Base-by-base conservation (phyloP, 2,329 filamentous ascomycete species). In the Diplodia mutila region DNA sequence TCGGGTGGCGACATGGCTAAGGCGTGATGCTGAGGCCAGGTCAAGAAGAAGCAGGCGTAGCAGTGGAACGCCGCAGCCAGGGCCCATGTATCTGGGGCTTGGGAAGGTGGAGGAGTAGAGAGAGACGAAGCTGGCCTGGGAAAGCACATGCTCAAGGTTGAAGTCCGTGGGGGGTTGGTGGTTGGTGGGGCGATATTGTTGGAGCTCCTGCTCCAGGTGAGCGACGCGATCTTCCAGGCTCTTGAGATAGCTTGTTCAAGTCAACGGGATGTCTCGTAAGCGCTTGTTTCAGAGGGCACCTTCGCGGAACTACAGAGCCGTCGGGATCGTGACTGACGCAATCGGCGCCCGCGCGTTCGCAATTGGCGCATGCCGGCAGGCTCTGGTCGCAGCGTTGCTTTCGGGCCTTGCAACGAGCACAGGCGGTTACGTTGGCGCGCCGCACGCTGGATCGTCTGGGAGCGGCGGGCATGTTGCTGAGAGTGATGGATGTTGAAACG, bases 221-320 rank as follows among this genome's bases (percentile, higher is more conserved):
- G 55, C 55, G 3, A 59, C 37, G 8, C 37, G 34, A 21, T 46
- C 37, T 46, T 59, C 55, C 37, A 59, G 55, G 55, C 55, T 46
- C 37, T 59, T 46, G 37, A 59, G 55, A n/a, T 59, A 59, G 55
- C 55, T 46, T 48, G 12, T 46, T 59, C 55, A 59, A 42, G 55
- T 46, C 55, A 59, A 46, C 32, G 18, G 23, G 14, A 16, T 5
- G 23, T 48, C 55, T 21, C 18, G 9, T 16, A 59, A 37, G 16
- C 7, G 55, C 23, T 27, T 5, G 25, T 46, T 14, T 42, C 37
- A 46, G 55, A 46, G 37, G 42, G 55, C 55, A 59, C 23, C 55
- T 46, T 59, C 55, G 55, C 37, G 55, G 21, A 23, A 46, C 55
- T 8, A 46, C 12, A 25, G 37, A 46, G 7, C 34, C 55, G 37